These are phyloP conservation scores for Collybia sp. DNA, from an alignment of 768 basidiomycete species.

Conservation along the genomic window DNA sequence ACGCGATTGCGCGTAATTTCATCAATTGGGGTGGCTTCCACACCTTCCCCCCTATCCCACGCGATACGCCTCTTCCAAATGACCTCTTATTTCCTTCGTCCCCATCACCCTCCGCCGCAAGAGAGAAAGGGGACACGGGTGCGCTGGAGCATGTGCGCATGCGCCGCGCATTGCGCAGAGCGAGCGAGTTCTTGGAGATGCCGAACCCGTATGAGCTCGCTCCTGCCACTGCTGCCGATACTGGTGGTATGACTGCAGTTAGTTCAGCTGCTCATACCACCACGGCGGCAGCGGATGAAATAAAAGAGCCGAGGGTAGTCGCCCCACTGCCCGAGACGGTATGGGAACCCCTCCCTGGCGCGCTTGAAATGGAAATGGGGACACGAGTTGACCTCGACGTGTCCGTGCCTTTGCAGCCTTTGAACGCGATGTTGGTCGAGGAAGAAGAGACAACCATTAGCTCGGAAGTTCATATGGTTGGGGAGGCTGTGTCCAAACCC, in stretches of 20 bases:
- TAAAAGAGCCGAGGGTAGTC: not conserved
- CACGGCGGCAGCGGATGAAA: not conserved
- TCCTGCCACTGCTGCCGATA: not conserved
- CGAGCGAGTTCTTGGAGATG: conserved; percentile 9
- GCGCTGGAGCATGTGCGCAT: conserved; percentile 21
- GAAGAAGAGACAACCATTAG: no score
- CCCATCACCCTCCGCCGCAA: not conserved
- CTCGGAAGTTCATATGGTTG: no score
- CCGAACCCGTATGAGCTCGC: conserved; percentile 22
- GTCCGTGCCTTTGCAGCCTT: no score
- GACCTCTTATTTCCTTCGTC: conserved; percentile 16
- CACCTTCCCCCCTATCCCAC: conserved; percentile 21
- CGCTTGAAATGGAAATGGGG: no score
- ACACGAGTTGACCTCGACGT: no score
- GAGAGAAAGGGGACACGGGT: no score
- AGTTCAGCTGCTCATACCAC: not conserved
- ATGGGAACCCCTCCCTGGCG: conserved; percentile 15
- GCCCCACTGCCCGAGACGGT: not conserved
- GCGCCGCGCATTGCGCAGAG: conserved; percentile 21
- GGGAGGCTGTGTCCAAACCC: no score
- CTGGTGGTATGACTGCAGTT: not conserved
- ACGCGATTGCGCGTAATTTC: conserved; percentile 11
- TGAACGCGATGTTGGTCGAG: no score
- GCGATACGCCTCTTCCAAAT: conserved; percentile 13
- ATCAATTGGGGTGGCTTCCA: conserved; percentile 35